Percentiles rank a stretch among this genome's conserved stretches.
phyloP scores from a whole-genome alignment of 345 rosid species.

The Boechera retrofracta region DNA sequence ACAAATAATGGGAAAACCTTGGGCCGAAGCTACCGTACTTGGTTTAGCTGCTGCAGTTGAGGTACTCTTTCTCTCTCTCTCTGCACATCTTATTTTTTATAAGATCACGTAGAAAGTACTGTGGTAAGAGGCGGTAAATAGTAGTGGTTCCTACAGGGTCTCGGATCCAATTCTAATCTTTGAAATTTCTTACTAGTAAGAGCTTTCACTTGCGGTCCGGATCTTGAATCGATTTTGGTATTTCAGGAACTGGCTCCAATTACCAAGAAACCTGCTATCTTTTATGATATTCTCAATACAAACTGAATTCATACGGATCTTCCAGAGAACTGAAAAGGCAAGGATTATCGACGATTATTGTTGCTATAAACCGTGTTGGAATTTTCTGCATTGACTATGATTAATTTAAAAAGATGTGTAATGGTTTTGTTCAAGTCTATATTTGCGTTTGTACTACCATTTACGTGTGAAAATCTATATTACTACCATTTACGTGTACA shows the following conservation, averaged over 20 bases:
- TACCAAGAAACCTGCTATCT: conserved; percentile 68
- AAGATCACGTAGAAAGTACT: background rate
- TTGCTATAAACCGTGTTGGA: background rate
- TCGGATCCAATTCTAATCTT: background rate
- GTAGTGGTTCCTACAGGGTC: background rate
- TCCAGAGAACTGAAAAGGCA: conserved; percentile 16
- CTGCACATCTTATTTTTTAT: background rate
- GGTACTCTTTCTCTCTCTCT: conserved; percentile 44
- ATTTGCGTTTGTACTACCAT: background rate
- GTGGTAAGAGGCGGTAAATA: background rate
- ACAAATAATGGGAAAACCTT: conserved; percentile 80
- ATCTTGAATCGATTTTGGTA: conserved; percentile 7
- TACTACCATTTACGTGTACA: background rate
- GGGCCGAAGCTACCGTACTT: conserved; percentile 82
- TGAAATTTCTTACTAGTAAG: conserved; percentile 1
- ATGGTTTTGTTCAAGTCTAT: background rate
- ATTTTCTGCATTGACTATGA: background rate
- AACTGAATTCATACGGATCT: conserved; percentile 6
- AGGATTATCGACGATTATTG: background rate
- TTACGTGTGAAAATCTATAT: background rate
- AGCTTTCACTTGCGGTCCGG: background rate
- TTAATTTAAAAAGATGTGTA: background rate
- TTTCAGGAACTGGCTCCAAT: conserved; percentile 65
- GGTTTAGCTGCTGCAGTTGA: conserved; percentile 73
- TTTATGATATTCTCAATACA: conserved; percentile 60